Evolutionary conservation across 148 eudicot species (phyloP).

Genomic region (Cornus kousa): DNA sequence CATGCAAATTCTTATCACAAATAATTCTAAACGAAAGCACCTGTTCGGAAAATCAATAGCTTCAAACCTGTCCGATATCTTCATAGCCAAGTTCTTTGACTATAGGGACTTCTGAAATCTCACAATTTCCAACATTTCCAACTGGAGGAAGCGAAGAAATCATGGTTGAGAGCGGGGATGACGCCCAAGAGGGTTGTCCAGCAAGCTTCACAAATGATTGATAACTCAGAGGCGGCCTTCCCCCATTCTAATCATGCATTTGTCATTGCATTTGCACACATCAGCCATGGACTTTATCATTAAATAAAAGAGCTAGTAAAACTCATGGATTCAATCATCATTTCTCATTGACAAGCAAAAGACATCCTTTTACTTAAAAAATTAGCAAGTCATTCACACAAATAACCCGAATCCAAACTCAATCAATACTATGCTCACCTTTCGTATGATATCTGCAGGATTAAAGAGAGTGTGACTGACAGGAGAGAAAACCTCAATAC

Average conservation of each 20-base stretch:
- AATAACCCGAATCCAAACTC: too few species aligned
- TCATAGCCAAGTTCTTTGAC: conserved; percentile 73
- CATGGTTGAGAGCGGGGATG: conserved; percentile 17
- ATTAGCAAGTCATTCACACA: background rate
- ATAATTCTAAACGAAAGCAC: background rate
- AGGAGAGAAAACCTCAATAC: conserved; percentile 77
- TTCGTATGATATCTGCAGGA: conserved; percentile 73
- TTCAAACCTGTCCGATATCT: conserved; percentile 50
- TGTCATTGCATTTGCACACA: background rate
- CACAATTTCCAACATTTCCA: conserved; percentile 31
- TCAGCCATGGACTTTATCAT: background rate
- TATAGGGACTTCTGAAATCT: conserved; percentile 61
- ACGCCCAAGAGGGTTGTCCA: conserved; percentile 37
- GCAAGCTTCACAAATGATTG: conserved; percentile 4
- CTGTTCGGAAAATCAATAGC: background rate
- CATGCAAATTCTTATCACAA: conserved; percentile 12
- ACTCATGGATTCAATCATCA: background rate
- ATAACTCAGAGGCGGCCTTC: conserved; percentile 1
- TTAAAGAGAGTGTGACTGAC: conserved; percentile 90
- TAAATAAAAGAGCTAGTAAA: conserved; percentile 6
- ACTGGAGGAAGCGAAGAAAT: conserved; percentile 24
- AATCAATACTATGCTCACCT: conserved; percentile 40
- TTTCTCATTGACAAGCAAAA: background rate
- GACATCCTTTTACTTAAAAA: background rate
- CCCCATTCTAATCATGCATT: conserved; percentile 40